phyloP scores from a whole-genome alignment of 768 basidiomycete genomes.

The Clathrus columnatus region DNA sequence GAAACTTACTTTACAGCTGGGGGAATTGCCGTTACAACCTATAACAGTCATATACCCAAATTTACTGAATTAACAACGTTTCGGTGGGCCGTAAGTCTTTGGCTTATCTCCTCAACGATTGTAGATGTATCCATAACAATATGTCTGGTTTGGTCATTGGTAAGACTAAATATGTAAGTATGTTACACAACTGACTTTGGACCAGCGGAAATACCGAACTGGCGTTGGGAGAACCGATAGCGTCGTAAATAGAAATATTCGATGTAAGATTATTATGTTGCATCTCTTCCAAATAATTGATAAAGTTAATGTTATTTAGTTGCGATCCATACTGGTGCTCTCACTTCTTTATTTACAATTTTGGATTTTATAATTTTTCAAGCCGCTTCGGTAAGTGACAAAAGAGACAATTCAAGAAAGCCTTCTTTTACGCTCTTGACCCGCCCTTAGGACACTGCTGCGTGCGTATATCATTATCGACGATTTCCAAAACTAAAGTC shows the following conservation, averaged over 20 bases:
- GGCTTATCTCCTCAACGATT: constrained; percentile 37
- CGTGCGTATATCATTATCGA: no score
- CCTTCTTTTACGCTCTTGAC: no score
- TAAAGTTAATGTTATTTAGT: not conserved
- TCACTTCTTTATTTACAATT: constrained; percentile 27
- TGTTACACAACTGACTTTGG: no score
- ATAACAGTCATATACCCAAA: constrained; percentile 24
- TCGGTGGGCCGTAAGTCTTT: constrained; percentile 28
- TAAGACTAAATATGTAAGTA: constrained; percentile 13
- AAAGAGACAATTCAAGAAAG: no score
- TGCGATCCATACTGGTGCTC: constrained; percentile 18
- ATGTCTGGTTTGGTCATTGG: constrained; percentile 34
- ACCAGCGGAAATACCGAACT: constrained; percentile 28
- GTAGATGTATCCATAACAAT: constrained; percentile 41
- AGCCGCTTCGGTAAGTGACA: constrained; percentile 5
- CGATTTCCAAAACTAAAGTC: not conserved
- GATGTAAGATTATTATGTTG: constrained; percentile 18
- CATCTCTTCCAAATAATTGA: not conserved
- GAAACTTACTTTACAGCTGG: constrained; percentile 20
- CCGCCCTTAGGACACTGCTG: no score
- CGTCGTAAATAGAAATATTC: constrained; percentile 28
- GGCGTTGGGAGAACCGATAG: constrained; percentile 29
- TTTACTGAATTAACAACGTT: constrained; percentile 27
- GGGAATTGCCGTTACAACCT: constrained; percentile 28
- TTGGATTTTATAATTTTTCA: constrained; percentile 28